Percentiles rank a stretch among this genome's conserved stretches.
phyloP scores from a whole-genome alignment of 2,329 filamentous ascomycete genomes.

The Aspergillus awamori region DNA sequence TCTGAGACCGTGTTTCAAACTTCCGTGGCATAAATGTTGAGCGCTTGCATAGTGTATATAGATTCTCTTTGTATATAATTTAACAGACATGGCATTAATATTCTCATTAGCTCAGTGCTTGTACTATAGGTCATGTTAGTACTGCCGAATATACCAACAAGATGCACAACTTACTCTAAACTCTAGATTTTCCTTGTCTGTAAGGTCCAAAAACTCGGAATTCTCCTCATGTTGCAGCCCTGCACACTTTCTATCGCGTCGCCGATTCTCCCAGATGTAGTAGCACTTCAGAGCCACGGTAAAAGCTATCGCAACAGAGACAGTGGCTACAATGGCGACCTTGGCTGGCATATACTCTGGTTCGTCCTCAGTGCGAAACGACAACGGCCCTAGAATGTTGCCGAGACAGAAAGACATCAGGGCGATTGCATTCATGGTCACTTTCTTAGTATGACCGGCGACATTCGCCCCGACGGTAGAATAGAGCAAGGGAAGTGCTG shows the following conservation, averaged over 20 bases:
- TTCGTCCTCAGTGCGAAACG: conserved; percentile 47
- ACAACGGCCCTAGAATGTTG: conserved; percentile 51
- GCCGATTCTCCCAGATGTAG: conserved; percentile 37
- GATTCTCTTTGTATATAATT: too few relatives aligned
- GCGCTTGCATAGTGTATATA: neutral
- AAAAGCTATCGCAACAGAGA: conserved; percentile 33
- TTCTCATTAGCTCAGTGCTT: conserved; percentile 7
- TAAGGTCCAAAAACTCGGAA: conserved; percentile 37
- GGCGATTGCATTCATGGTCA: conserved; percentile 51
- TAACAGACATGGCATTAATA: too few relatives aligned
- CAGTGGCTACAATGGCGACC: conserved; percentile 42
- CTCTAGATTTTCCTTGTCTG: conserved; percentile 34
- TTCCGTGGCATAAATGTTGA: neutral
- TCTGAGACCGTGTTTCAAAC: neutral
- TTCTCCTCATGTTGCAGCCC: conserved; percentile 26
- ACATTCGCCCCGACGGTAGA: conserved; percentile 49
- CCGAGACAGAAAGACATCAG: conserved; percentile 48
- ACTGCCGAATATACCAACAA: neutral
- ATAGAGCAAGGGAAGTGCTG: conserved; percentile 44
- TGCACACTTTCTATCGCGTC: conserved; percentile 26
- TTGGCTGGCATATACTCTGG: conserved; percentile 46
- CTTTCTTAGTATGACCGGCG: conserved; percentile 55
- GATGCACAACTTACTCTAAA: conserved; percentile 24
- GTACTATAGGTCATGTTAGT: conserved; percentile 1
- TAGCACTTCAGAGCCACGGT: conserved; percentile 26